Percentiles rank a stretch among this genome's conserved stretches.
These are phyloP conservation scores for Alternaria angustiovoidea DNA, from an alignment of 2,329 filamentous ascomycete species.

Conservation along the genomic window DNA sequence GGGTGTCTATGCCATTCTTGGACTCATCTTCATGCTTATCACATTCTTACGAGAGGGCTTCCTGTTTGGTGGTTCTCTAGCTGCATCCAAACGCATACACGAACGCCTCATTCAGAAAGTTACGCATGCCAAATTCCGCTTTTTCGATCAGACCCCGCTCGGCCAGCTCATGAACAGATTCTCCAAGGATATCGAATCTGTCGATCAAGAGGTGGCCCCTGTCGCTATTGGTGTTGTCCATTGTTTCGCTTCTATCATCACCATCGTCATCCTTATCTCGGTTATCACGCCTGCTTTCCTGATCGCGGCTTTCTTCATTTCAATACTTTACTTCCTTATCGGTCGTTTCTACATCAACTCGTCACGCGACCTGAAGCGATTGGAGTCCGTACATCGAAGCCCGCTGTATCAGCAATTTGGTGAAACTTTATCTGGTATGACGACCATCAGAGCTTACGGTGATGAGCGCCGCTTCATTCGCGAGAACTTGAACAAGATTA, in stretches of 20 bases:
- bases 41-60: slow-evolving; percentile 85
- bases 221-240: slow-evolving; percentile 81
- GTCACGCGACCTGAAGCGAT: slow-evolving; percentile 92
- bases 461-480: slow-evolving; percentile 92
- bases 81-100: slow-evolving; percentile 86
- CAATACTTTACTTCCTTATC: slow-evolving; percentile 79
- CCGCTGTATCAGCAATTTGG: slow-evolving; percentile 98
- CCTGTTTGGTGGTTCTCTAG: slow-evolving; percentile 90
- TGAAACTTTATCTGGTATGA: slow-evolving; percentile 92
- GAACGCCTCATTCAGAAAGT: slow-evolving; percentile 78
- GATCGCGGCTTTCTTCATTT: slow-evolving; percentile 86
- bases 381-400: slow-evolving; percentile 93
- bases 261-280: slow-evolving; percentile 87
- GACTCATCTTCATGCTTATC: slow-evolving; percentile 77
- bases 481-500: slow-evolving; percentile 87
- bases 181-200: slow-evolving; percentile 93
- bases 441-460: slow-evolving; percentile 95
- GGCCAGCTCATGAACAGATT: slow-evolving; percentile 98
- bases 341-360: slow-evolving; percentile 89
- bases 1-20: slow-evolving; percentile 80
- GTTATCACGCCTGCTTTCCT: slow-evolving; percentile 90
- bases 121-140: slow-evolving; percentile 91
- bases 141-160: slow-evolving; percentile 95
- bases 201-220: slow-evolving; percentile 95
- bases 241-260: slow-evolving; percentile 73